A percentile compares a stretch with the other conserved stretches of the same genome.
These are phyloP conservation scores for Dothistroma pini DNA, from an alignment of 2,329 filamentous ascomycete genomes.

Conservation along the genomic window DNA sequence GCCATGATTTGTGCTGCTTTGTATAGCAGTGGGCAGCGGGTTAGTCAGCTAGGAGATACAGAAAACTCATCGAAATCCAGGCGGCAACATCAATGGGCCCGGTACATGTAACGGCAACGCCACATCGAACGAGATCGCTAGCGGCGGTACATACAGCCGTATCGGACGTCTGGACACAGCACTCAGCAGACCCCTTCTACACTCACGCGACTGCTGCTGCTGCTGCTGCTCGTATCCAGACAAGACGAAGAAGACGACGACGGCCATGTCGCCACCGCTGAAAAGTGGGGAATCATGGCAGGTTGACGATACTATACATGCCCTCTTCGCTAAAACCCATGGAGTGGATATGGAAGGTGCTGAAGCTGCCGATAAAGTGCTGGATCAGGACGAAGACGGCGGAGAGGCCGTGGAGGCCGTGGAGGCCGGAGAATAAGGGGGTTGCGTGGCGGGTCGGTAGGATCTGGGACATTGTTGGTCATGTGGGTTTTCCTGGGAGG, in stretches of 20 bases:
- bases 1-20: no score
- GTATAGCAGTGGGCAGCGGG: no score
- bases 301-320: slow-evolving; percentile 44
- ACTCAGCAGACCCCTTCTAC: not conserved
- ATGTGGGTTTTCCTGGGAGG: not conserved
- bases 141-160: slow-evolving; percentile 5
- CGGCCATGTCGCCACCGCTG: slow-evolving; percentile 57
- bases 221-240: no score
- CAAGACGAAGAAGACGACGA: slow-evolving; percentile 49
- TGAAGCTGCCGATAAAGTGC: slow-evolving; percentile 44
- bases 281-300: slow-evolving; percentile 60
- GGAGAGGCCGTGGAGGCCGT: slow-evolving; percentile 62
- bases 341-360: slow-evolving; percentile 41
- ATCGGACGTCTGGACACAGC: slow-evolving; percentile 5
- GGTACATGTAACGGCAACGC: slow-evolving; percentile 50
- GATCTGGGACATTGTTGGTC: not conserved
- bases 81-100: not conserved
- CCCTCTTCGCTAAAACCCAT: slow-evolving; percentile 35
- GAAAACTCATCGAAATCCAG: not conserved
- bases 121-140: slow-evolving; percentile 47
- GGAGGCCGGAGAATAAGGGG: no score
- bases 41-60: no score
- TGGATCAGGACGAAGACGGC: slow-evolving; percentile 63
- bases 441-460: not conserved
- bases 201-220: not conserved